Evolutionary conservation across 768 basidiomycete species (phyloP).

Genomic region (Pisolithus microcarpus): DNA sequence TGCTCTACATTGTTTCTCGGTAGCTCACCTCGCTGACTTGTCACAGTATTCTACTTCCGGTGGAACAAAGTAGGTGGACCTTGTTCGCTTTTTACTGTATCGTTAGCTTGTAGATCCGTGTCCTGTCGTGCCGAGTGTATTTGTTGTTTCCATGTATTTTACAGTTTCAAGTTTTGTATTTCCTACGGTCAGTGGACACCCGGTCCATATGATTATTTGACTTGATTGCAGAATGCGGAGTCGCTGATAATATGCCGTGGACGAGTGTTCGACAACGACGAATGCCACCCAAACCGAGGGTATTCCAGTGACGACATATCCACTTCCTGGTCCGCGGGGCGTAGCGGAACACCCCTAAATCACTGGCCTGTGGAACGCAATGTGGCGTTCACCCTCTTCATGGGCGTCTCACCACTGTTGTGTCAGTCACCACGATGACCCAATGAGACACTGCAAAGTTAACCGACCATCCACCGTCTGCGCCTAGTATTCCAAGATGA

Average conservation of each 20-base stretch:
- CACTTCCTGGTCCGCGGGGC: too few species aligned
- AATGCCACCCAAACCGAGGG: too few species aligned
- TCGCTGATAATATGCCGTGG: background rate
- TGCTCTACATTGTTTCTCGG: constrained; percentile 12
- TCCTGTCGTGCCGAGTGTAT: constrained; percentile 18
- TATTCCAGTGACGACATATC: too few species aligned
- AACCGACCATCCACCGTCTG: too few species aligned
- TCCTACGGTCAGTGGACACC: background rate
- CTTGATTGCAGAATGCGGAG: background rate
- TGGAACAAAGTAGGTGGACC: constrained; percentile 45
- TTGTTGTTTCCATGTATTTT: constrained; percentile 1
- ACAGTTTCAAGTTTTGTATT: background rate
- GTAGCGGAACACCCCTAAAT: too few species aligned
- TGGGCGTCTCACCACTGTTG: too few species aligned
- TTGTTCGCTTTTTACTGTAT: constrained; percentile 17
- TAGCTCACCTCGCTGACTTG: constrained; percentile 7
- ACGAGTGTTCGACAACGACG: too few species aligned
- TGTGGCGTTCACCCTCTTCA: too few species aligned
- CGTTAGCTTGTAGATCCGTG: constrained; percentile 14
- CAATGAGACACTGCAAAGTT: too few species aligned
- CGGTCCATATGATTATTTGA: background rate
- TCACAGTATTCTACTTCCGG: constrained; percentile 62
- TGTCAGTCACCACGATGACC: too few species aligned
- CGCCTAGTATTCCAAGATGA: too few species aligned
- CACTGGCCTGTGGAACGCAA: too few species aligned